Conservation (phyloP, 2,329 filamentous ascomycete genomes). For the Diaporthe aspalathi region DNA sequence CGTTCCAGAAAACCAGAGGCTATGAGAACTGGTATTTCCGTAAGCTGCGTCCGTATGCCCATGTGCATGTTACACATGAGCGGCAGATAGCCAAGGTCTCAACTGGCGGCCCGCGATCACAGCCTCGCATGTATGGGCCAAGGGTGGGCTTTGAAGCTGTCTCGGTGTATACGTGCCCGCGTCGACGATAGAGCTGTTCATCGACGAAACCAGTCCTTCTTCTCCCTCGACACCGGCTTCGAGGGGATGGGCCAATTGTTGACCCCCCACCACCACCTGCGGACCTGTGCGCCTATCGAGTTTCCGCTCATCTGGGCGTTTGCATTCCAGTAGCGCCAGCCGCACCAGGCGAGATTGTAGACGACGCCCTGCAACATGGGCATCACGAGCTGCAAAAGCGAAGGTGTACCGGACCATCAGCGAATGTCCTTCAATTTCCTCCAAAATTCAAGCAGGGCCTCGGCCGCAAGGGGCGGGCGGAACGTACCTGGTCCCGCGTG, state of each 20-base stretch:
- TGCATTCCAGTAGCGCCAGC: conserved; percentile 92
- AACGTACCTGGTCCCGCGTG: conserved; percentile 81
- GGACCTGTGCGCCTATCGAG: conserved; percentile 78
- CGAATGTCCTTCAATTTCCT: not conserved
- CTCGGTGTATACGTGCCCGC: not conserved
- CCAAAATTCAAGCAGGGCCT: not conserved
- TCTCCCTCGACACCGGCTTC: conserved; percentile 36
- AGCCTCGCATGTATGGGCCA: not conserved
- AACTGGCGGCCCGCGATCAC: not conserved
- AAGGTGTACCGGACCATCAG: conserved; percentile 2
- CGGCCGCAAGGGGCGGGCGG: conserved; percentile 7
- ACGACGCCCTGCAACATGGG: conserved; percentile 87
- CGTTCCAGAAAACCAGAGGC: no score
- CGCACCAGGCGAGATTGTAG: conserved; percentile 87
- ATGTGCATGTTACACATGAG: not conserved
- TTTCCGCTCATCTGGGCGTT: conserved; percentile 81
- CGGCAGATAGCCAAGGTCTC: not conserved
- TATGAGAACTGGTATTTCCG: not conserved
- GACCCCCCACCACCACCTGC: conserved; percentile 94
- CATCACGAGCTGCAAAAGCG: conserved; percentile 75
- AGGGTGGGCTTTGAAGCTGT: not conserved
- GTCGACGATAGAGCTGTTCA: conserved; percentile 28
- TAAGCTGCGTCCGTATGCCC: not conserved
- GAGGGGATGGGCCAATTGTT: conserved; percentile 83
- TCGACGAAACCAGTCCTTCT: conserved; percentile 35